Base-by-base conservation (phyloP, 129 eudicot species). In the Saposhnikovia divaricata region DNA sequence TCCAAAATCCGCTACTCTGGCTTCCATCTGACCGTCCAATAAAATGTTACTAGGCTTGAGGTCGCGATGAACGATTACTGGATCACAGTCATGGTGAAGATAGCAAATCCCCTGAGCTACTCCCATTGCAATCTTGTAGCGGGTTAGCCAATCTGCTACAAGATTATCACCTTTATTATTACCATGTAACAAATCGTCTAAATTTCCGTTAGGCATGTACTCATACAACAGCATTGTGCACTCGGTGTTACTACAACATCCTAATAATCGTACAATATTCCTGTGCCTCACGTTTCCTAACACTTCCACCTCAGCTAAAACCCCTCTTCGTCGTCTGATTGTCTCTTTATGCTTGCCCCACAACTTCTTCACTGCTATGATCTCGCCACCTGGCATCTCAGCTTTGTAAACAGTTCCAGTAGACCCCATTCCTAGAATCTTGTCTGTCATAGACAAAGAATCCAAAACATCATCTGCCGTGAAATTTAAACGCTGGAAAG, bases 71-170 rank as follows among this genome's bases (percentile, higher is more conserved):
- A 92, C 98, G 14, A 96, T 96, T 48, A 96, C 95, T 2, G 99
- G 99, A 79, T 96, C 92, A 73, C 99, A 92, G 74, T 96, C 99
- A 55, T 96, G 99, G 80, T 96, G 99, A 5, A 96, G 95, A 79
- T 96, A 96, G 75, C 98, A 90, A 40, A 96, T 92, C 61, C 99
- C 99, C 47, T 96, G 99, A 7, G 99, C 99, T 28, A 96, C 99
- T 4, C 99, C 99, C 25, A 96, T 59, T 0, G 91, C 98, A 38
- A 96, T 89, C 80, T 96, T 96, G 82, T 90, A 92, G 77, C 99
- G 86, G 2, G 93, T 92, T 12, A 89, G 50, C 99, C 99, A 96
- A 83, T 92, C 98, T 34, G 92, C 96, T 21, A 84, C 82, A 75
- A 88, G 83, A 81, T 87, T 90, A 3, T 87, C 93, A 8, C 90